These are phyloP conservation scores for Candida pseudoviswanathii DNA, from an alignment of 1,139 yeast species.

Conservation along the genomic window DNA sequence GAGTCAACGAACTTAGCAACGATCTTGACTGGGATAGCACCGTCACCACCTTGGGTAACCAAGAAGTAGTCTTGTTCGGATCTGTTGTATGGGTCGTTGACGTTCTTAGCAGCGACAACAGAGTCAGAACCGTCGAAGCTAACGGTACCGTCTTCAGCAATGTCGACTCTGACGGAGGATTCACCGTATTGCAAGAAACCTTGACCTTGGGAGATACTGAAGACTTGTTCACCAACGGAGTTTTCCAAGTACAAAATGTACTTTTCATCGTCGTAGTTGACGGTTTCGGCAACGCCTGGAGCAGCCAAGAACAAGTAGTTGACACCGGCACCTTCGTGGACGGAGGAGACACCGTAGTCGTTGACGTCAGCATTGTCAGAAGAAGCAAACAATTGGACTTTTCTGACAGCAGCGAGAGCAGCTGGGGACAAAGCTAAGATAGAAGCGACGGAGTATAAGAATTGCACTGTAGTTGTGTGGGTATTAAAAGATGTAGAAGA, in stretches of 20 bases:
- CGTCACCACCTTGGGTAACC: slow-evolving; percentile 17
- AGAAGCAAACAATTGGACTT: slow-evolving; percentile 20
- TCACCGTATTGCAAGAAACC: slow-evolving; percentile 16
- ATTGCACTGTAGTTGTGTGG: slow-evolving; percentile 10
- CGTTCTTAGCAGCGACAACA: slow-evolving; percentile 42
- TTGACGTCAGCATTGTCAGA: slow-evolving; percentile 24
- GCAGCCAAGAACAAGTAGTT: slow-evolving; percentile 41
- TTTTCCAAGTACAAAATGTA: slow-evolving; percentile 38
- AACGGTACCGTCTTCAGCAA: slow-evolving; percentile 56
- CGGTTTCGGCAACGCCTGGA: slow-evolving; percentile 8
- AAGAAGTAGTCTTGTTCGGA: slow-evolving; percentile 25
- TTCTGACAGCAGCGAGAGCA: slow-evolving; percentile 22
- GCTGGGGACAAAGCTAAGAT: slow-evolving; percentile 21
- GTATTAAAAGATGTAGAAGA: background rate
- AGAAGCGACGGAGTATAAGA: slow-evolving; percentile 19
- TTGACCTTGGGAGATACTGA: slow-evolving; percentile 1
- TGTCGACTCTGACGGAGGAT: slow-evolving; percentile 13
- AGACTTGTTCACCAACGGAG: slow-evolving; percentile 1
- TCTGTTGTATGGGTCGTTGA: slow-evolving; percentile 44
- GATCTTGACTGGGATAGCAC: slow-evolving; percentile 23
- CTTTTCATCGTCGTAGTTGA: slow-evolving; percentile 59
- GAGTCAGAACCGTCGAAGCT: slow-evolving; percentile 34
- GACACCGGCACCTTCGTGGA: slow-evolving; percentile 61
- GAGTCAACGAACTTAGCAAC: slow-evolving; percentile 12
- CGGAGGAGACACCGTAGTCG: slow-evolving; percentile 32